These are phyloP conservation scores for Phytophthora pinifolia DNA, from an alignment of 352 stramenopile genomes.

Conservation along the genomic window DNA sequence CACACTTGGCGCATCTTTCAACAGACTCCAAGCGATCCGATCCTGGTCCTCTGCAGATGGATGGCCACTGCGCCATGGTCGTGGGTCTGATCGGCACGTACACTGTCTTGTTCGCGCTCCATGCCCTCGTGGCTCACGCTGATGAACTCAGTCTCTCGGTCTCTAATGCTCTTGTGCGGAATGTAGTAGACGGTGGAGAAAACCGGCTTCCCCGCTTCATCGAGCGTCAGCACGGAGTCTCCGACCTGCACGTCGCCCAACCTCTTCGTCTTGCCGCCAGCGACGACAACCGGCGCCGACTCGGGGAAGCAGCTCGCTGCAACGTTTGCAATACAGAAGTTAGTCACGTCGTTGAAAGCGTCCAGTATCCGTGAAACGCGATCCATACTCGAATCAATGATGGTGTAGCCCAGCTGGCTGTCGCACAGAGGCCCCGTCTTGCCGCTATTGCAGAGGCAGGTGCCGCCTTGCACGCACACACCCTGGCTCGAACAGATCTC, in stretches of 20 bases:
- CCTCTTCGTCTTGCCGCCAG: constrained; percentile 26
- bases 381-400: constrained; percentile 44
- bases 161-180: constrained; percentile 43
- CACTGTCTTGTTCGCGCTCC: constrained; percentile 18
- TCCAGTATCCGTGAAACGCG: neutral
- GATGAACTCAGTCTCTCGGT: constrained; percentile 25
- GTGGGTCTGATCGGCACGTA: constrained; percentile 27
- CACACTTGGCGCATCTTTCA: constrained; percentile 26
- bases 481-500: constrained; percentile 66
- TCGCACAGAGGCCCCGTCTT: constrained; percentile 67
- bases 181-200: constrained; percentile 71
- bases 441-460: constrained; percentile 58
- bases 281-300: constrained; percentile 37
- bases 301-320: constrained; percentile 64
- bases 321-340: constrained; percentile 23
- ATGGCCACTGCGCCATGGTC: constrained; percentile 9
- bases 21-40: constrained; percentile 14
- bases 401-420: constrained; percentile 41
- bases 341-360: constrained; percentile 1
- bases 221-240: constrained; percentile 56
- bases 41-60: constrained; percentile 8
- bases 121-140: constrained; percentile 37
- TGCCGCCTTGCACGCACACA: constrained; percentile 65
- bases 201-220: constrained; percentile 30
- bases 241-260: constrained; percentile 39